Evolutionary conservation across 164 flowering plant genomes (phyloP), one percentile per base, ranked within the genome.

Genomic region (Hamamelis virginiana): DNA sequence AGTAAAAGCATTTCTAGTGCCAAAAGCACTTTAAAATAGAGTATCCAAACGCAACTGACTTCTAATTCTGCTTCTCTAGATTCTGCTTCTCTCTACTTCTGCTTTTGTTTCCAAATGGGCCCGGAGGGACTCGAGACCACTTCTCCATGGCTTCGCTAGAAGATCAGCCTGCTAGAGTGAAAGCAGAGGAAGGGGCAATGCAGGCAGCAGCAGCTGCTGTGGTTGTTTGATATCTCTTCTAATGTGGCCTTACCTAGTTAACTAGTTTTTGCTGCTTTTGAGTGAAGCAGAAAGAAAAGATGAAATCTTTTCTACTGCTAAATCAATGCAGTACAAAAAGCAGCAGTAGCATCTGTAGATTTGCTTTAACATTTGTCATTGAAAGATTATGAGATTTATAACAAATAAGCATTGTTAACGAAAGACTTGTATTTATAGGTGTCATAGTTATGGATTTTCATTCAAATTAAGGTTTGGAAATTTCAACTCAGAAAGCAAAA

Each of bases 71-170:
- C n/a, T n/a, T n/a, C n/a, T n/a, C n/a, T n/a, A n/a, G n/a, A n/a
- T n/a, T n/a, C n/a, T n/a, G n/a, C n/a, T n/a, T n/a, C n/a, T n/a
- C n/a, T n/a, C n/a, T n/a, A n/a, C n/a, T n/a, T n/a, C n/a, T n/a
- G n/a, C n/a, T n/a, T n/a, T n/a, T n/a, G n/a, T n/a, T n/a, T n/a
- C n/a, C n/a, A n/a, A n/a, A n/a, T n/a, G n/a, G n/a, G n/a, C n/a
- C n/a, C n/a, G n/a, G n/a, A 59, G 16, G 14, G 72, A 64, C 22
- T 48, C 73, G 3, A 57, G 25, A 41, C 64, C 58, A 27, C 69
- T 64, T 56, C 69, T 68, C n/a, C 64, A 64, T 21, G 41, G 68
- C 33, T 28, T 45, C 48, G 21, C 33, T n/a, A n/a, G n/a, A 44
- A 50, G 60, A 64, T 9, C 51, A 48, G 19, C 43, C 21, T 45